Conservation (phyloP, 345 rosid genomes). For the Salix arbutifolia region DNA sequence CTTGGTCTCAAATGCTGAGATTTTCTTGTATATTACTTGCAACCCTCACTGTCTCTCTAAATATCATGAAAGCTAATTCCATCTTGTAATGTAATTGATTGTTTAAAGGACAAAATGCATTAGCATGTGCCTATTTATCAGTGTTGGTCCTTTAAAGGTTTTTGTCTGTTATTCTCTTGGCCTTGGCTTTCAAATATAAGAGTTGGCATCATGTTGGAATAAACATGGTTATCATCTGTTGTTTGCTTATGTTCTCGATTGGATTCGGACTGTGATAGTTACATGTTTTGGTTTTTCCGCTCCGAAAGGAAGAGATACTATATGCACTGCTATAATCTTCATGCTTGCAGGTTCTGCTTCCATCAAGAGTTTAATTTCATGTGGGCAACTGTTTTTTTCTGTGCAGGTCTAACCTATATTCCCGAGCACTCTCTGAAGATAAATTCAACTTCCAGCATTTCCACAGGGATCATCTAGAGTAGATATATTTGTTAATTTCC, state of each 20-base stretch:
- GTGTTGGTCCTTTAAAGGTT: neutral
- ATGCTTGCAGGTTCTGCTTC: neutral
- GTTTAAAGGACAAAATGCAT: neutral
- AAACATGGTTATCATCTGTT: neutral
- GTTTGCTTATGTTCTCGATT: neutral
- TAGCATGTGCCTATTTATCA: neutral
- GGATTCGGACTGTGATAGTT: neutral
- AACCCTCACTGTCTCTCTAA: neutral
- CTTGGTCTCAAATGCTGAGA: neutral
- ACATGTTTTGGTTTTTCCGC: neutral
- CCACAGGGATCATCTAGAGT: conserved; percentile 48
- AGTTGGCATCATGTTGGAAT: neutral
- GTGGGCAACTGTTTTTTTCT: neutral
- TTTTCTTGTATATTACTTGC: neutral
- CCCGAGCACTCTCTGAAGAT: conserved; percentile 89
- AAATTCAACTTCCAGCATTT: conserved; percentile 86
- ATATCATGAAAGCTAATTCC: neutral
- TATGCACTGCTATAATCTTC: neutral
- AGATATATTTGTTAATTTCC: neutral
- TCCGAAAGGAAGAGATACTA: too few species aligned
- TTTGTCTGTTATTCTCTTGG: neutral
- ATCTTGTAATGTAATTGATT: neutral
- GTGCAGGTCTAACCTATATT: conserved; percentile 74
- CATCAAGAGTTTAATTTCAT: neutral
- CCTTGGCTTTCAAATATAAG: neutral